phyloP scores from a whole-genome alignment of 1,284 basidiomycete genomes.

The Pseudozyma thailandica region DNA sequence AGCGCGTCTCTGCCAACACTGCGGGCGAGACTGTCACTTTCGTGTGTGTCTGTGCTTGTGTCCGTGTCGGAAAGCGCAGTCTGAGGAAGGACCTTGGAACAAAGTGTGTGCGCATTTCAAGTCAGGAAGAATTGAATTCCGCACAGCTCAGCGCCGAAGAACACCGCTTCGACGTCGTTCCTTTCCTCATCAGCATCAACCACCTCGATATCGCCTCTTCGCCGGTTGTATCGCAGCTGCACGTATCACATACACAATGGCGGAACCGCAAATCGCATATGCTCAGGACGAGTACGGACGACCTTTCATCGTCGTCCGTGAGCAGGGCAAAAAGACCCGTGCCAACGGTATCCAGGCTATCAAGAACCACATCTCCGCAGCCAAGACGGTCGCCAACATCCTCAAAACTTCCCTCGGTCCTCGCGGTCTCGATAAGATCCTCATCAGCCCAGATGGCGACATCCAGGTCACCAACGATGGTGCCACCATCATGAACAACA shows the following conservation, averaged over 20 bases:
- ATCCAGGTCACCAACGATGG: constrained; percentile 99
- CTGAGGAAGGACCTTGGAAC: too few species aligned
- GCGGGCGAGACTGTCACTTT: constrained; percentile 42
- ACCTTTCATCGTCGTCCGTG: constrained; percentile 95
- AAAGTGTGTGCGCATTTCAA: not conserved
- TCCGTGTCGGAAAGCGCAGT: too few species aligned
- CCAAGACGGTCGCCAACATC: constrained; percentile 95
- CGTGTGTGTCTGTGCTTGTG: too few species aligned
- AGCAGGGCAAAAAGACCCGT: constrained; percentile 93
- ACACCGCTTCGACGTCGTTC: constrained; percentile 3
- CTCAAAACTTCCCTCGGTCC: constrained; percentile 94
- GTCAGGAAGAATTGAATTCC: constrained; percentile 15
- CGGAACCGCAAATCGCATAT: constrained; percentile 65
- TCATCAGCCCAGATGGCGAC: constrained; percentile 97
- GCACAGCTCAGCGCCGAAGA: constrained; percentile 1
- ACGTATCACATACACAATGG: constrained; percentile 40
- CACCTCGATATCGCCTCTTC: constrained; percentile 4
- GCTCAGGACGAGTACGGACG: constrained; percentile 80
- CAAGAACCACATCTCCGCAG: constrained; percentile 76
- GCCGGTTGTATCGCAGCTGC: constrained; percentile 6
- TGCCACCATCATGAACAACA: constrained; percentile 72
- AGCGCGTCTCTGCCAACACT: constrained; percentile 16
- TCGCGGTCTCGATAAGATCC: constrained; percentile 96
- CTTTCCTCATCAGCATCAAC: not conserved
- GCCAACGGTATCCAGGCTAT: constrained; percentile 95